These are phyloP conservation scores for Zygosaccharomyces rouxii DNA, from an alignment of 805 yeast species.

Conservation along the genomic window DNA sequence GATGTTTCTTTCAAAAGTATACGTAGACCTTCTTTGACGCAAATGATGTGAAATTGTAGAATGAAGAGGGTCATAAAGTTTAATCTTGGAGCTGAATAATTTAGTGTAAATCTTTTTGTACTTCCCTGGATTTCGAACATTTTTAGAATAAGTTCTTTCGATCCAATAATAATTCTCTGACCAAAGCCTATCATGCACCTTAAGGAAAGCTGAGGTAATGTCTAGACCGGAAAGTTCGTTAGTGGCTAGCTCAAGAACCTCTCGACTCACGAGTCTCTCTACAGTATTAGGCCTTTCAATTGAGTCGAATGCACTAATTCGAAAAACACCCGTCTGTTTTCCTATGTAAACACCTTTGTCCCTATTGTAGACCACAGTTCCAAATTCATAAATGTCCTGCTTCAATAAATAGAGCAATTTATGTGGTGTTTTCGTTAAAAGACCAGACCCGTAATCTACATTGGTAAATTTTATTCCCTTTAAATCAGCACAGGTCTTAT, in stretches of 20 bases:
- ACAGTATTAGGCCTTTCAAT: constrained; percentile 82
- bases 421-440: constrained; percentile 37
- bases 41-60: constrained; percentile 74
- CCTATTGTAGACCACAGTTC: constrained; percentile 75
- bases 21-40: constrained; percentile 45
- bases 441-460: constrained; percentile 36
- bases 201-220: constrained; percentile 46
- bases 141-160: constrained; percentile 62
- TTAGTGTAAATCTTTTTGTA: constrained; percentile 28
- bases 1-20: constrained; percentile 57
- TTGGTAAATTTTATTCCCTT: constrained; percentile 36
- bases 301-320: constrained; percentile 88
- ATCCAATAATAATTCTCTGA: constrained; percentile 89
- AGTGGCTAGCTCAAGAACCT: constrained; percentile 47
- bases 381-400: constrained; percentile 70
- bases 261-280: constrained; percentile 61
- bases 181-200: constrained; percentile 78
- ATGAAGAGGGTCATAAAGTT: constrained; percentile 82
- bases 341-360: constrained; percentile 54
- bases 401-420: constrained; percentile 50
- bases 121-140: constrained; percentile 30
- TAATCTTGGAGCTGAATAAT: constrained; percentile 42
- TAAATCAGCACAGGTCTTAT: constrained; percentile 46
- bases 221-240: constrained; percentile 41
- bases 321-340: constrained; percentile 84